phyloP scores from a whole-genome alignment of 83 land plant species.

The Isoetes engelmannii region DNA sequence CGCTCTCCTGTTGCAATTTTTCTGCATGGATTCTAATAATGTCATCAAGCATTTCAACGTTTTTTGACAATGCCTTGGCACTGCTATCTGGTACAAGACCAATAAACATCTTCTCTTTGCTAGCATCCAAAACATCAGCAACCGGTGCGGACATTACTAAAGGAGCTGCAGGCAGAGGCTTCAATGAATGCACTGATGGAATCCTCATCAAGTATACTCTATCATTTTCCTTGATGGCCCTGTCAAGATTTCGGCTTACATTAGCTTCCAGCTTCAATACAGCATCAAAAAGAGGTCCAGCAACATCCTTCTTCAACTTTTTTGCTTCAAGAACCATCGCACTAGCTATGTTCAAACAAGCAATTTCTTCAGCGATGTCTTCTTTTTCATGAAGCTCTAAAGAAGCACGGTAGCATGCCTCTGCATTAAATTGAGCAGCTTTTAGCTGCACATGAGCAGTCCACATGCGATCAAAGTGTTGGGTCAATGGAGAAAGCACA shows the following conservation, averaged over 20 bases:
- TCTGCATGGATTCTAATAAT: conserved; percentile 83
- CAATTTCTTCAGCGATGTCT: conserved; percentile 94
- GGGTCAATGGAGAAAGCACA: conserved; percentile 59
- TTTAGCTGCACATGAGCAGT: conserved; percentile 93
- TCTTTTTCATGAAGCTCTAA: conserved; percentile 86
- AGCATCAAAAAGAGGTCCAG: conserved; percentile 70
- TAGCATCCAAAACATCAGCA: conserved; percentile 80
- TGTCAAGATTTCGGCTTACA: conserved; percentile 70
- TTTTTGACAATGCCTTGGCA: conserved; percentile 88
- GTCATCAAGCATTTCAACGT: conserved; percentile 96
- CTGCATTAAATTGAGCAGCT: conserved; percentile 79
- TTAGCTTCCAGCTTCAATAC: conserved; percentile 60
- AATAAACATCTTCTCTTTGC: conserved; percentile 85
- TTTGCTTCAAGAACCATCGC: conserved; percentile 59
- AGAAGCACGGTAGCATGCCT: conserved; percentile 74
- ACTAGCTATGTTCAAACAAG: conserved; percentile 65
- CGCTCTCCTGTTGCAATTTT: conserved; percentile 88
- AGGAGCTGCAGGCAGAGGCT: conserved; percentile 67
- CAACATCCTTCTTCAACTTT: conserved; percentile 71
- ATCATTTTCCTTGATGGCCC: conserved; percentile 92
- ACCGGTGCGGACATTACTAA: conserved; percentile 70
- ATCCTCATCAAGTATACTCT: conserved; percentile 96
- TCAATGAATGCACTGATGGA: conserved; percentile 53
- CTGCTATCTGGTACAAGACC: conserved; percentile 81
- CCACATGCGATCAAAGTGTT: conserved; percentile 92